Base-by-base conservation (phyloP, 805 yeast species). In the Myxozyma mucilagina region DNA sequence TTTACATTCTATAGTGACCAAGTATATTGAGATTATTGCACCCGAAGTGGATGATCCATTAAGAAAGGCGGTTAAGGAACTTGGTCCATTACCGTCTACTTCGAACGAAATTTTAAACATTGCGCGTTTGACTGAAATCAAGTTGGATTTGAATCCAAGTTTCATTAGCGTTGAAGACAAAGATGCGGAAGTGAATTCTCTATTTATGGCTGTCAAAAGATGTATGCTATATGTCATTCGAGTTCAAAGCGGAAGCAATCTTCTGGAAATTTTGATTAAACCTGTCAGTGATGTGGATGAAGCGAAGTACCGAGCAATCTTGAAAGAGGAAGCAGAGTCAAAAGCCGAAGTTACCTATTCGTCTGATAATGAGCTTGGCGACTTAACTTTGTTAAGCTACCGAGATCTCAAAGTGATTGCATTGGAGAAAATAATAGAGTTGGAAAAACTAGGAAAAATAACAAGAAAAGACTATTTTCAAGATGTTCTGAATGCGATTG, bases 151-250 rank as follows among this genome's bases (percentile, higher is more conserved):
- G 64, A 86, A 86, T 70, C 84, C 87, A 0, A 76, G 81, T 29
- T 80, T 77, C 56, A 79, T 81, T 56, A 78, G 72, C 6, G 69
- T 71, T 0, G 74, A 69, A 16, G 78, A 78, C 14, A 76, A 78
- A 4, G 89, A 87, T 55, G 81, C 85, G 1, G 86, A 84, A 69
- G 74, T 80, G 42, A 82, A 81, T 55, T 76, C 87, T 5, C 74
- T 89, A 35, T 77, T 87, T 68, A 81, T 90, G 56, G 91, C 90
- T 70, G 90, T 88, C 0, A 93, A 93, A 72, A 78, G 96, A 64
- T 87, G 91, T 67, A 76, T 92, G n/a, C 75, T 87, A 14, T 90
- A 90, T 70, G 84, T 93, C 69, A 84, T 92, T 64, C 85, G 91
- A 66, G 89, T 94, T 5, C 97, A 94, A 76, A 80, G 77, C 50